These are phyloP conservation scores for Epichloe typhina DNA, from an alignment of 2,329 filamentous ascomycete genomes.

Conservation along the genomic window DNA sequence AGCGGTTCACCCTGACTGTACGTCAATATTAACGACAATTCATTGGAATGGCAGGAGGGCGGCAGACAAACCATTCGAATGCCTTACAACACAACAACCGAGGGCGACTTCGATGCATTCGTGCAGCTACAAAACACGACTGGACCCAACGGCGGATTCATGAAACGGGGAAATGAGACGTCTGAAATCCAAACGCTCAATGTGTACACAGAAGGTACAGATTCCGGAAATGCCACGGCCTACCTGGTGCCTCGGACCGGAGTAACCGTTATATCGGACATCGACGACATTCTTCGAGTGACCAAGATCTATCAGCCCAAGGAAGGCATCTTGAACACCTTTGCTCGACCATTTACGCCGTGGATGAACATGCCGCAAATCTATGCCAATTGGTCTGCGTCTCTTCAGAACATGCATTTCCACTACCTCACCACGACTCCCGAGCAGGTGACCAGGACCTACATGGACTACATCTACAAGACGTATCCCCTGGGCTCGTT, in stretches of 20 bases:
- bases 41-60: conserved; percentile 24
- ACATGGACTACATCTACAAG: conserved; percentile 70
- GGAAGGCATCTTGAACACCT: conserved; percentile 63
- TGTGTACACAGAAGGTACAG: conserved; percentile 50
- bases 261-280: conserved; percentile 61
- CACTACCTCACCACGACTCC: conserved; percentile 74
- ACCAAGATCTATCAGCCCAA: conserved; percentile 70
- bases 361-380: conserved; percentile 75
- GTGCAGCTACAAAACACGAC: conserved; percentile 47
- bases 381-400: conserved; percentile 62
- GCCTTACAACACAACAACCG: conserved; percentile 49
- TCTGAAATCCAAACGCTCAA: conserved; percentile 53
- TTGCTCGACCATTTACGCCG: conserved; percentile 53
- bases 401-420: conserved; percentile 57
- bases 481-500: conserved; percentile 67
- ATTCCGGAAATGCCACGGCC: conserved; percentile 59
- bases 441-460: conserved; percentile 63
- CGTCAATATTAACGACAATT: neutral
- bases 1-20: neutral
- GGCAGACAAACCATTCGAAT: conserved; percentile 50
- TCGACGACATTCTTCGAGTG: conserved; percentile 68
- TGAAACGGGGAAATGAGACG: conserved; percentile 52
- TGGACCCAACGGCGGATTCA: conserved; percentile 30
- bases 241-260: conserved; percentile 61
- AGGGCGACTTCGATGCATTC: conserved; percentile 66